Conservation (phyloP, 169 alveolate genomes). For the Plasmodium gallinaceum region DNA sequence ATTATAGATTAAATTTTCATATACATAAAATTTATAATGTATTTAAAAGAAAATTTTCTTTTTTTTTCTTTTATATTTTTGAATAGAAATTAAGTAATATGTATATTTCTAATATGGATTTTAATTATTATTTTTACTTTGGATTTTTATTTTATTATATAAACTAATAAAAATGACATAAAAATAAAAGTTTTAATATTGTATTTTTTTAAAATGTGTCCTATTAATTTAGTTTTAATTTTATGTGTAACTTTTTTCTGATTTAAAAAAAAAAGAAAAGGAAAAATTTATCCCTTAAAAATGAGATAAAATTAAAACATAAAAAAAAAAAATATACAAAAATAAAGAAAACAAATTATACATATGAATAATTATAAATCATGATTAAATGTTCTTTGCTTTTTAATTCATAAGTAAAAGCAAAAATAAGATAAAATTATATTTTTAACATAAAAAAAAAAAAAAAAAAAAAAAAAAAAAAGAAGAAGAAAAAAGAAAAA, state of each 20-base stretch:
- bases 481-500: background rate
- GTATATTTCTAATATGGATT: background rate
- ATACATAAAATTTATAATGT: too few relatives aligned
- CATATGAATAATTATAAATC: background rate
- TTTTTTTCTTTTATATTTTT: background rate
- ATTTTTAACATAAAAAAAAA: background rate
- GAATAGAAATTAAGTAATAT: background rate
- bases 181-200: background rate
- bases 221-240: background rate
- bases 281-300: slow-evolving; percentile 4
- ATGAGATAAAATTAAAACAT: slow-evolving; percentile 9
- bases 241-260: background rate
- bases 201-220: background rate
- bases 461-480: background rate
- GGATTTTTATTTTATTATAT: background rate
- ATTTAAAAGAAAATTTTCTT: background rate
- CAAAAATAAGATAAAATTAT: background rate
- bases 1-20: too few relatives aligned
- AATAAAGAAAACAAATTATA: slow-evolving; percentile 1
- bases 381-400: background rate
- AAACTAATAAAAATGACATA: too few relatives aligned
- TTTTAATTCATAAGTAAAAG: background rate
- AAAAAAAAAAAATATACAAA: background rate
- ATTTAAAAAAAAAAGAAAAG: background rate
- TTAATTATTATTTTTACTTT: background rate